A percentile compares a stretch with the other conserved stretches of the same genome.
These are phyloP conservation scores for Chloranthus sessilifolius DNA, from an alignment of 164 flowering plant species.

Conservation along the genomic window DNA sequence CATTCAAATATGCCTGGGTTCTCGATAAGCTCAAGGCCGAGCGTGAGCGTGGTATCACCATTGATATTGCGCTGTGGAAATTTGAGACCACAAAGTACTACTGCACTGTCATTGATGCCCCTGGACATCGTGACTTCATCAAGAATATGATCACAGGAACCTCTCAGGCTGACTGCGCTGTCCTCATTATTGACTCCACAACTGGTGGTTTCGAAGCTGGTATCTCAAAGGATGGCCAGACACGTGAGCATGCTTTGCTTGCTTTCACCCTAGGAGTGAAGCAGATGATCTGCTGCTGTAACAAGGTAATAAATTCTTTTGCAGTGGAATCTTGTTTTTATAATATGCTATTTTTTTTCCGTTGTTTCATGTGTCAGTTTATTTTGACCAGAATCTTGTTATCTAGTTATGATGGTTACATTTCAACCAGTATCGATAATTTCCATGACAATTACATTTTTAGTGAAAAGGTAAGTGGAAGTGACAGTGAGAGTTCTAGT, in stretches of 20 bases:
- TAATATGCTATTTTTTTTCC: too few relatives aligned
- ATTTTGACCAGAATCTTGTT: too few relatives aligned
- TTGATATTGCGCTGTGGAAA: constrained; percentile 81
- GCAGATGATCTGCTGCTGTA: constrained; percentile 84
- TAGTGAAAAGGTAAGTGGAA: too few relatives aligned
- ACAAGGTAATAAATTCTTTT: constrained; percentile 63
- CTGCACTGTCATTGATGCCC: constrained; percentile 88
- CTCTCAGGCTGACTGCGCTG: constrained; percentile 82
- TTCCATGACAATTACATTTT: too few relatives aligned
- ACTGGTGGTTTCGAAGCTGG: constrained; percentile 92
- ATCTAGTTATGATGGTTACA: too few relatives aligned
- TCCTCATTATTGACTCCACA: constrained; percentile 75
- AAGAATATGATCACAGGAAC: constrained; percentile 90
- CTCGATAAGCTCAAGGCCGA: constrained; percentile 85
- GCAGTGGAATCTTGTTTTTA: too few relatives aligned
- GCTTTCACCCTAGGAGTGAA: constrained; percentile 78
- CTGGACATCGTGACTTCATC: constrained; percentile 82
- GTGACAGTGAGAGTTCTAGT: too few relatives aligned
- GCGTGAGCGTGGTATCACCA: constrained; percentile 86
- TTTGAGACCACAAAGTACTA: constrained; percentile 84
- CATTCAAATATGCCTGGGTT: constrained; percentile 87
- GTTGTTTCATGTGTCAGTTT: too few relatives aligned
- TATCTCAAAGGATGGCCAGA: constrained; percentile 88
- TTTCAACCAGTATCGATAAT: too few relatives aligned
- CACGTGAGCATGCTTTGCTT: constrained; percentile 81